Evolutionary conservation across 306 rosid species (phyloP).

Genomic region (Cucumis sativus): Cucumber_9930_V3 NC_026655.2:26815001-26815500

Average conservation of each 20-base stretch:
- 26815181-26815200: not conserved
- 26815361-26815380: conserved; percentile 67
- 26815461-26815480: conserved; percentile 90
- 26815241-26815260: conserved; percentile 25
- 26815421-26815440: conserved; percentile 90
- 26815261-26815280: conserved; percentile 71
- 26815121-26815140: not conserved
- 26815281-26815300: conserved; percentile 63
- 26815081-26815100: not conserved
- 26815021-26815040: not conserved
- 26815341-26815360: conserved; percentile 81
- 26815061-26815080: not conserved
- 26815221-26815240: conserved; percentile 24
- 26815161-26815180: not conserved
- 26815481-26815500: conserved; percentile 79
- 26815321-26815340: conserved; percentile 69
- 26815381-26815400: conserved; percentile 58
- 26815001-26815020: not conserved
- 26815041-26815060: not conserved
- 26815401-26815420: conserved; percentile 54
- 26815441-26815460: conserved; percentile 78
- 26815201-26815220: not conserved
- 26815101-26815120: not conserved
- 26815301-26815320: conserved; percentile 46
- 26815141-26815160: not conserved